Evolutionary conservation across 140 eudicot genomes (phyloP), one percentile per base, ranked within the genome.

Genomic region (Stevia rebaudiana): DNA sequence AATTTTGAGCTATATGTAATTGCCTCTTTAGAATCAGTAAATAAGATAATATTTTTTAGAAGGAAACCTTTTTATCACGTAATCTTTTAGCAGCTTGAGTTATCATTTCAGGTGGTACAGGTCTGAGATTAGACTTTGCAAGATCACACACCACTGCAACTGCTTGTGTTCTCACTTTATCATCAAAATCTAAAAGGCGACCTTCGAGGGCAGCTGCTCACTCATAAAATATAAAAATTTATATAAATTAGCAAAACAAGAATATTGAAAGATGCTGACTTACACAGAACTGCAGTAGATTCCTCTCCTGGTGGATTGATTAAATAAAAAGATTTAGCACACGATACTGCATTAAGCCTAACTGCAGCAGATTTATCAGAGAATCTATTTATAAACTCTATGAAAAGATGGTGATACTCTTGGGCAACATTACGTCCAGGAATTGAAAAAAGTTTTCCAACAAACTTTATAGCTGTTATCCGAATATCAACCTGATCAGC

Each of bases 401-500:
- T 35, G 43, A 88, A 94, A 12, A 94, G 80, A 59, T 78, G 79
- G 15, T 69, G 83, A 70, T 86, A 82, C 49, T 85, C 86, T 66
- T 80, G 80, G 19, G 86, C 82, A 56, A 77, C 56, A 55, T 85
- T 63, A 22, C 64, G 62, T 44, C 85, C 92, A 17, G 82, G 84
- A 74, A 83, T 63, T 9, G 82, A 59, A 58, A 94, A 80, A 57
- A 94, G 83, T 72, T 73, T 88, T 36, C 86, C 94, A 12, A 86
- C 78, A 69, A 85, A 76, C 65, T 83, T 81, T 28, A 94, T 69
- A 71, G 94, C 95, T 83, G 92, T 80, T 74, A 94, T 85, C 35
- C 99, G 91, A 47, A 79, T 90, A 83, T 94, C 99, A 72, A 94
- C 95, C 78, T 88, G 97, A 73, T 88, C 97, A 65, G 88, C 81